phyloP scores from a whole-genome alignment of 139 green algal genomes.

The Coccomyxa sp. region DNA sequence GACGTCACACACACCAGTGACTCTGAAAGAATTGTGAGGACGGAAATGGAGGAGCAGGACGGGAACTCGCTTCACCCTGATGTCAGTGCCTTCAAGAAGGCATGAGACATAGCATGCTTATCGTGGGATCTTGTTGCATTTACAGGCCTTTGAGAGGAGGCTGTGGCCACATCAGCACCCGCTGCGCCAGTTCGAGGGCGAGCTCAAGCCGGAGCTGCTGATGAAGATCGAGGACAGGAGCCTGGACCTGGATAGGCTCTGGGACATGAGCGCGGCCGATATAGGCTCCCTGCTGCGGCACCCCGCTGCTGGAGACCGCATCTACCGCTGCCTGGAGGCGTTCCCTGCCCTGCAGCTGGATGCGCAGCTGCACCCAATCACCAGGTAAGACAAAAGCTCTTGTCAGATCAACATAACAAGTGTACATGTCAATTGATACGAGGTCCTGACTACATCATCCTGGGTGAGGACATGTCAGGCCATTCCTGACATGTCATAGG shows the following conservation, averaged over 20 bases:
- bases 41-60: no score
- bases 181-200: slow-evolving; percentile 82
- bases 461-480: neutral
- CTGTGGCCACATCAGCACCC: slow-evolving; percentile 88
- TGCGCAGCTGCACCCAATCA: slow-evolving; percentile 90
- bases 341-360: slow-evolving; percentile 80
- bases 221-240: slow-evolving; percentile 83
- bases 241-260: slow-evolving; percentile 68
- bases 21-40: no score
- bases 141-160: slow-evolving; percentile 72
- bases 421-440: no score
- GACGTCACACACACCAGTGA: no score
- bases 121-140: no score
- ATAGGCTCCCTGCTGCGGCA: slow-evolving; percentile 80
- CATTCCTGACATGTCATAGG: no score
- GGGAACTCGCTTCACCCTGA: no score
- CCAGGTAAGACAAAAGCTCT: no score
- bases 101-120: no score
- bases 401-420: no score
- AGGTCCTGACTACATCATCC: no score
- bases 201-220: slow-evolving; percentile 69
- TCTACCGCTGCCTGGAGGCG: slow-evolving; percentile 48
- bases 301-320: slow-evolving; percentile 56
- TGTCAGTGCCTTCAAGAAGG: no score
- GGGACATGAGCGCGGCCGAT: slow-evolving; percentile 80